A percentile compares a stretch with the other conserved stretches of the same genome.
Evolutionary conservation across 495 filamentous ascomycete species (phyloP).

Genomic region (Neurospora sp.): DNA sequence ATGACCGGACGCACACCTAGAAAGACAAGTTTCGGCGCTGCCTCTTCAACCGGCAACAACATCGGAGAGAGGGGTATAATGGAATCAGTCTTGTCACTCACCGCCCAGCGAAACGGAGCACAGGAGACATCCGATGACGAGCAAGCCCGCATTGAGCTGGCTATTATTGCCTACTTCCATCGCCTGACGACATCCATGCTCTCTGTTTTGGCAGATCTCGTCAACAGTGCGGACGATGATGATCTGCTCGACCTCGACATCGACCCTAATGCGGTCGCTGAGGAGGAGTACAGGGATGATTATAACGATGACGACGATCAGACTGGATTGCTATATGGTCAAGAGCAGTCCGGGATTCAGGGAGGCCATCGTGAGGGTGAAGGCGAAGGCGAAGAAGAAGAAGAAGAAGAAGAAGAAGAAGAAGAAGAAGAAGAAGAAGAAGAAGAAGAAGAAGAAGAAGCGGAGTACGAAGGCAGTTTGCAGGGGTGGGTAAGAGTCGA

Average conservation of each 20-base stretch:
- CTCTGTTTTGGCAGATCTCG: conserved; percentile 55
- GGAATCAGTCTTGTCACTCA: conserved; percentile 31
- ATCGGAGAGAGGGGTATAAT: conserved; percentile 1
- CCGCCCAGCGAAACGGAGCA: conserved; percentile 13
- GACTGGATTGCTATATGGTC: conserved; percentile 11
- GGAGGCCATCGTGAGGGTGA: neutral
- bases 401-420: conserved; percentile 8
- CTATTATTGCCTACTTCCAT: conserved; percentile 87
- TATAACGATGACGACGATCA: conserved; percentile 17
- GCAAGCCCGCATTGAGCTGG: conserved; percentile 48
- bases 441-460: conserved; percentile 22
- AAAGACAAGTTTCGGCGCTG: conserved; percentile 19
- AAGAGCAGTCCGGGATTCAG: neutral
- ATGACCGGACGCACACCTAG: conserved; percentile 9
- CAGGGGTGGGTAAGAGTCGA: conserved; percentile 44
- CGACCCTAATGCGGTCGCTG: conserved; percentile 12
- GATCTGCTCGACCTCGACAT: conserved; percentile 34
- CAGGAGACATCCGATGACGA: conserved; percentile 14
- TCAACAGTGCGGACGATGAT: conserved; percentile 47
- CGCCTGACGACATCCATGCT: conserved; percentile 67
- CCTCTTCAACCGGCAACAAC: conserved; percentile 1
- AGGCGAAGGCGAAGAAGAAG: conserved; percentile 1
- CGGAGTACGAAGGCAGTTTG: conserved; percentile 9
- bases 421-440: conserved; percentile 26
- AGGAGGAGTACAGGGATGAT: conserved; percentile 2